phyloP scores from a whole-genome alignment of 306 rosid species.

The Hippophae rhamnoides region DNA sequence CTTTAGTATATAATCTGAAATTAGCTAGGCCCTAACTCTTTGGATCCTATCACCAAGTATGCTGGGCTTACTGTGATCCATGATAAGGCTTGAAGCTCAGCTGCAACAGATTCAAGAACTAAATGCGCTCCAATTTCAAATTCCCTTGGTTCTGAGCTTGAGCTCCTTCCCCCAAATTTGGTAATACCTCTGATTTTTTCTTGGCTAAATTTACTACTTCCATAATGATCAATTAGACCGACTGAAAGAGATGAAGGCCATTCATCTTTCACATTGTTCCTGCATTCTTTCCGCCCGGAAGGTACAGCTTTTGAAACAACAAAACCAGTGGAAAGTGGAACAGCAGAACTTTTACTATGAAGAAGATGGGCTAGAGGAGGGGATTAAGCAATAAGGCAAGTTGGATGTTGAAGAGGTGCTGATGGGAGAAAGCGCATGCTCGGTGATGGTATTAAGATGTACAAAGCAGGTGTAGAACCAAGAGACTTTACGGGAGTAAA shows the following conservation, averaged over 20 bases:
- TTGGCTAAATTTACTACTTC: conserved; percentile 52
- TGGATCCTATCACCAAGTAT: too few relatives aligned
- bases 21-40: too few relatives aligned
- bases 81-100: conserved; percentile 92
- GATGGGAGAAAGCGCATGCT: conserved; percentile 95
- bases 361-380: conserved; percentile 97
- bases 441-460: conserved; percentile 85
- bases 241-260: conserved; percentile 88
- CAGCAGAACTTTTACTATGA: conserved; percentile 94
- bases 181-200: conserved; percentile 56
- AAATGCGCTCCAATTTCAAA: conserved; percentile 69
- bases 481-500: conserved; percentile 93
- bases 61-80: conserved; percentile 97
- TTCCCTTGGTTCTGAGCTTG: conserved; percentile 60
- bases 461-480: conserved; percentile 74
- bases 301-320: conserved; percentile 89
- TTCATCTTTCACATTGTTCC: conserved; percentile 75
- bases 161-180: conserved; percentile 60
- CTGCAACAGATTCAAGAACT: conserved; percentile 76
- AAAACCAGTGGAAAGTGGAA: conserved; percentile 84
- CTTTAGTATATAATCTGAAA: too few relatives aligned
- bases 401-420: conserved; percentile 80
- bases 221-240: conserved; percentile 84
- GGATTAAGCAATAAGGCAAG: conserved; percentile 94
- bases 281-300: conserved; percentile 69